phyloP scores from a whole-genome alignment of 1,139 yeast genomes.

The Komagataea norvegica region DNA sequence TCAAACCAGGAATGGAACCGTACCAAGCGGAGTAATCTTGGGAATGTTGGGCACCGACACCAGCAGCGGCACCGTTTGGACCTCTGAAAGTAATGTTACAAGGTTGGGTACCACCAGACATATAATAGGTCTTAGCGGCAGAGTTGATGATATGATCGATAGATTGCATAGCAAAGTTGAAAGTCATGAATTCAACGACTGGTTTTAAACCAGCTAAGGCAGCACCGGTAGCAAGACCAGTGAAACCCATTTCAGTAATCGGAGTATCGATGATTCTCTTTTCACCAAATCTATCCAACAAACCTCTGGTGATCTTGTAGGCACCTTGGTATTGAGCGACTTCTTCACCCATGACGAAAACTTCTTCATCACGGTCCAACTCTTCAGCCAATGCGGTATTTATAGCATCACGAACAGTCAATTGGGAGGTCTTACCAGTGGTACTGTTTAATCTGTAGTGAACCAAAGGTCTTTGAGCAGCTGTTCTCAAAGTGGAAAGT shows the following conservation, averaged over 20 bases:
- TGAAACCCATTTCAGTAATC: conserved; percentile 98
- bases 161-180: conserved; percentile 99
- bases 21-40: conserved; percentile 98
- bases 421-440: conserved; percentile 46
- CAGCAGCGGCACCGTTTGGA: conserved; percentile 99
- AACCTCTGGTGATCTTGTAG: conserved; percentile 92
- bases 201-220: conserved; percentile 97
- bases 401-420: conserved; percentile 96
- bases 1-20: conserved; percentile 96
- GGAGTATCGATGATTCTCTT: conserved; percentile 97
- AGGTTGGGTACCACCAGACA: conserved; percentile 98
- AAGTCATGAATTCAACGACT: conserved; percentile 97
- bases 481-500: conserved; percentile 10
- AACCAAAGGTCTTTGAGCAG: conserved; percentile 9
- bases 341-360: conserved; percentile 96
- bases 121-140: conserved; percentile 96
- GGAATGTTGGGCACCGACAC: conserved; percentile 99
- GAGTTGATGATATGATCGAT: conserved; percentile 97
- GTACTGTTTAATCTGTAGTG: conserved; percentile 32
- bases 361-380: conserved; percentile 91
- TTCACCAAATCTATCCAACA: conserved; percentile 95
- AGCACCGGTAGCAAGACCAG: conserved; percentile 97
- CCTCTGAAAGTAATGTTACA: conserved; percentile 98
- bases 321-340: conserved; percentile 99
- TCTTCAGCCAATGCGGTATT: conserved; percentile 96